Base-by-base conservation (phyloP, 352 stramenopile genomes). In the Phytophthora vignae region DNA sequence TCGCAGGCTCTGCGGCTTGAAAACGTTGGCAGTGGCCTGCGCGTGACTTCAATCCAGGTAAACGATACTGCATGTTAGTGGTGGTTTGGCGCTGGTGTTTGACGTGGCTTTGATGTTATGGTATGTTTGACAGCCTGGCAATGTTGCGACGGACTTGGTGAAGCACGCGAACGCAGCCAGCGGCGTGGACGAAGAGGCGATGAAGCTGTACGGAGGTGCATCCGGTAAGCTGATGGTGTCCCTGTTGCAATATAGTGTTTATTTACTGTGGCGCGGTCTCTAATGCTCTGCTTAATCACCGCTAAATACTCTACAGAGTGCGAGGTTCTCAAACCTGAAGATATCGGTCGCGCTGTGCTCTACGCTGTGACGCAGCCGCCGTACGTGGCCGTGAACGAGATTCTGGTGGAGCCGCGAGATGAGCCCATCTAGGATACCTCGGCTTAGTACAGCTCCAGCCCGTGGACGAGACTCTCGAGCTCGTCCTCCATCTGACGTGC, bases 71-170 rank as follows among this genome's bases (percentile, higher is more conserved):
- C 55, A 12, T 40, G n/a, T 11, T 60, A 6, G 21, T 52, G 14
- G n/a, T 46, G 29, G n/a, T 46, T 58, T 46, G 12, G 48, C 48
- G 40, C 60, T 50, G 40, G 53, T 72, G 60, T 46, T n/a, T 25
- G 42, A 33, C 33, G 44, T 25, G 44, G 44, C 50, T 19, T 55
- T 19, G 55, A 53, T 67, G 11, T 33, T 25, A 1, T 15, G 44
- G n/a, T 22, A 12, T 8, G 7, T 25, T 50, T 50, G 44, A 42
- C 54, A 97, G 82, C 94, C 93, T 65, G 94, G 93, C 25, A 96
- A 98, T 68, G 92, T 97, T 21, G 87, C 83, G 15, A 98, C 93
- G n/a, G 90, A 97, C 50, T 81, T 98, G 17, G 84, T 97, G 48
- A 85, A 90, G 71, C 86, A 95, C 60, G 95, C 90, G 29, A 96